A percentile compares a stretch with the other conserved stretches of the same genome.
phyloP scores from a whole-genome alignment of 2,329 filamentous ascomycete species.

The Hymenotorrendiella dingleyae region DNA sequence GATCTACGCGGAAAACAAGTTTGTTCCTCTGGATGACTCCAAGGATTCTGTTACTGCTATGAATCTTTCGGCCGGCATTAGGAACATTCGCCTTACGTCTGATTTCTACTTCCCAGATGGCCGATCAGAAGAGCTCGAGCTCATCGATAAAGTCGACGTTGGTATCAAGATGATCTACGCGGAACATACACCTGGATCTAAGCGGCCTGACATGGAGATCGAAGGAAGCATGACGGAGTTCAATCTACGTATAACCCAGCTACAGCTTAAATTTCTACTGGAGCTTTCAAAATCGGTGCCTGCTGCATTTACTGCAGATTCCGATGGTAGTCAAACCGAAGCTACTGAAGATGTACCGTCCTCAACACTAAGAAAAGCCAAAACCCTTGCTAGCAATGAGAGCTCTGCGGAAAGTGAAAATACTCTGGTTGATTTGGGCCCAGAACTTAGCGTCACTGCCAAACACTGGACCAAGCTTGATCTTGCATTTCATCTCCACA shows the following conservation, averaged over 20 bases:
- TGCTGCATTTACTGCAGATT: slow-evolving; percentile 72
- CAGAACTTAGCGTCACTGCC: slow-evolving; percentile 63
- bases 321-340: slow-evolving; percentile 66
- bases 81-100: slow-evolving; percentile 86
- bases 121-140: slow-evolving; percentile 77
- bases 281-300: slow-evolving; percentile 86
- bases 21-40: slow-evolving; percentile 75
- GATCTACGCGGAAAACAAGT: slow-evolving; percentile 94
- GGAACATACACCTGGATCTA: slow-evolving; percentile 70
- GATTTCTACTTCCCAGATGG: slow-evolving; percentile 74
- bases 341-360: slow-evolving; percentile 68
- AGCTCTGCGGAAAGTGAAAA: slow-evolving; percentile 30
- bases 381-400: slow-evolving; percentile 11
- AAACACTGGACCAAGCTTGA: slow-evolving; percentile 91
- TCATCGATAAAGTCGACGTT: slow-evolving; percentile 95
- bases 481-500: slow-evolving; percentile 81
- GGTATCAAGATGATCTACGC: slow-evolving; percentile 89
- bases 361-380: slow-evolving; percentile 28
- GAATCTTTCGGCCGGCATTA: slow-evolving; percentile 83
- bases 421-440: slow-evolving; percentile 50
- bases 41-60: slow-evolving; percentile 71
- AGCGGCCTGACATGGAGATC: slow-evolving; percentile 86
- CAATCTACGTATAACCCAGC: slow-evolving; percentile 83
- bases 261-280: slow-evolving; percentile 82
- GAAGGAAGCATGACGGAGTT: slow-evolving; percentile 90